These are phyloP conservation scores for Aspergillus aculeatinus DNA, from an alignment of 2,329 filamentous ascomycete genomes.

Conservation along the genomic window DNA sequence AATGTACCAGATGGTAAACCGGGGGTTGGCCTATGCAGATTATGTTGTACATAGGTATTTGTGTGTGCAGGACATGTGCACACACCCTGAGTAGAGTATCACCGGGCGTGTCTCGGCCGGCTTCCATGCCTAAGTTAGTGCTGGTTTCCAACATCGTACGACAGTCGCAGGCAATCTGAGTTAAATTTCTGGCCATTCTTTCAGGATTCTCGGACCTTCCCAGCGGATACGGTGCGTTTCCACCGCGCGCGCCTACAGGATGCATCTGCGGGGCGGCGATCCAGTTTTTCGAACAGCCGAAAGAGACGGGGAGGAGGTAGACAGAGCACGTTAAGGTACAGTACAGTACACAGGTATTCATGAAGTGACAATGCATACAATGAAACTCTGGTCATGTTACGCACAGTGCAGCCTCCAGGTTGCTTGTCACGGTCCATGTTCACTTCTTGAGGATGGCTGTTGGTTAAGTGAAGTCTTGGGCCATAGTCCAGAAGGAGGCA, in stretches of 20 bases:
- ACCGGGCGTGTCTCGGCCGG: neutral
- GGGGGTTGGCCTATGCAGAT: too few relatives aligned
- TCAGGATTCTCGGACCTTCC: neutral
- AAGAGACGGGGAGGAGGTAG: neutral
- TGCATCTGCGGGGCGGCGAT: neutral
- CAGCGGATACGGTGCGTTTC: neutral
- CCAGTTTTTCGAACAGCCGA: neutral
- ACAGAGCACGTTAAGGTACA: neutral
- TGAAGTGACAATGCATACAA: neutral
- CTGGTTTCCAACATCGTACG: neutral
- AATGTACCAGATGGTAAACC: too few relatives aligned
- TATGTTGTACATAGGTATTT: neutral
- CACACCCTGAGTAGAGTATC: neutral
- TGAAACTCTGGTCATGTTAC: neutral
- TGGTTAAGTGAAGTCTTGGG: too few relatives aligned
- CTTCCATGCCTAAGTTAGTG: constrained; percentile 4
- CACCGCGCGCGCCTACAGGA: neutral
- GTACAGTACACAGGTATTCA: too few relatives aligned
- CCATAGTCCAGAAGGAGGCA: too few relatives aligned
- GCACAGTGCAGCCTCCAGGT: neutral
- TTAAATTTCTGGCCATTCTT: neutral
- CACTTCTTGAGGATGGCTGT: neutral
- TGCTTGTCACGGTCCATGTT: neutral
- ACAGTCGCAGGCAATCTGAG: constrained; percentile 1
- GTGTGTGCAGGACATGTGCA: neutral